Evolutionary conservation across 768 basidiomycete genomes (phyloP), one percentile per base, ranked within the genome.

Genomic region (Neoboletus magnificus): DNA sequence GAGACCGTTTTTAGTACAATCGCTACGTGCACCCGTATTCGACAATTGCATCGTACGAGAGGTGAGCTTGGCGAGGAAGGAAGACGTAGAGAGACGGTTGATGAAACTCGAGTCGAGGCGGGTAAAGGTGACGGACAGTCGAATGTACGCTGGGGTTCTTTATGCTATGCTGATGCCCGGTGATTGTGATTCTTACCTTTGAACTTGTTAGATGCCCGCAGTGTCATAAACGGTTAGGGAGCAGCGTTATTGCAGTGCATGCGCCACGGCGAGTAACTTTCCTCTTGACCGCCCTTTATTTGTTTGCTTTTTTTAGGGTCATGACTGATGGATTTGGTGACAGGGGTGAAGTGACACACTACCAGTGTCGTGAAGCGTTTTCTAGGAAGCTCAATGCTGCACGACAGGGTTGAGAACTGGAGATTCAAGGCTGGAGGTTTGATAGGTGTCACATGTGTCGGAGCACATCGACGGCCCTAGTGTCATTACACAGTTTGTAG

Each of bases 271-370:
- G 63, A 66, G 86, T 48, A 1, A 20, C 15, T 35, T 2, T 11
- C 5, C n/a, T 41, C 18, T 46, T 29, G 1, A 3, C 23, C 41
- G n/a, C n/a, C n/a, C 25, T 12, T n/a, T 6, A 16, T 6, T 59
- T 41, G 23, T 11, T 42, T 5, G 16, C 23, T 35, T 20, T 45
- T 20, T 42, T 30, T 30, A 39, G 9, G n/a, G 30, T 30, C 4
- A 7, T 25, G 18, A 30, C 50, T 55, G 30, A 54, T 41, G 13
- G 5, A 11, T 41, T 15, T 42, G 10, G n/a, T 47, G 44, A 35
- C 62, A 97, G 94, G 47, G 95, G 95, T 10, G 93, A 96, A 73
- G 95, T 97, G 3, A 98, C 94, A 0, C 96, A 98, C 72, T 94
- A 95, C 69, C 91, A 96, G 58, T 98, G 95, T 67, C 87, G 93